Percentiles rank a stretch among this genome's conserved stretches.
phyloP scores from a whole-genome alignment of 768 basidiomycete species.

The Collybia nuda region DNA sequence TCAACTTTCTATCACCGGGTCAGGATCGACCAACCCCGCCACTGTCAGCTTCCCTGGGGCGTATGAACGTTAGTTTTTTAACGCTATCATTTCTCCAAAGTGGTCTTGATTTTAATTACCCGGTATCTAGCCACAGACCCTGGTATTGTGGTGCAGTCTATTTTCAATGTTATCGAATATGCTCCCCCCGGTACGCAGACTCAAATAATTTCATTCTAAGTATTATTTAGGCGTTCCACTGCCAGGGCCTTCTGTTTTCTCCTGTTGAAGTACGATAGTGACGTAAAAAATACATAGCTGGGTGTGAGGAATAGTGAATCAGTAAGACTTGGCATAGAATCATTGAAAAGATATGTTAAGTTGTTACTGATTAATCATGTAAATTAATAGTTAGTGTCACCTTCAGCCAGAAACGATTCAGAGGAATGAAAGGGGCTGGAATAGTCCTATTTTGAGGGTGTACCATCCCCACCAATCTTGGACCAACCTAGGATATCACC shows the following conservation, averaged over 20 bases:
- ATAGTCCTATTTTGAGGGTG: too few species aligned
- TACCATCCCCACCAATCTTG: conserved; percentile 15
- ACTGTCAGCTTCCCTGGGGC: conserved; percentile 6
- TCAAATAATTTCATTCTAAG: not conserved
- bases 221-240: too few species aligned
- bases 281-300: too few species aligned
- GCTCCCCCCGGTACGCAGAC: conserved; percentile 9
- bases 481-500: conserved; percentile 66
- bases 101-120: not conserved
- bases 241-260: conserved; percentile 29
- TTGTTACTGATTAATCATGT: too few species aligned
- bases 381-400: too few species aligned
- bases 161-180: conserved; percentile 23
- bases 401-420: conserved; percentile 29
- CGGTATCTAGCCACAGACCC: conserved; percentile 21
- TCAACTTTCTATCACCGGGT: conserved; percentile 11
- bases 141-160: conserved; percentile 27
- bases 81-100: not conserved
- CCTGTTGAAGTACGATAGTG: conserved; percentile 18
- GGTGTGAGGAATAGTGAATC: too few species aligned
- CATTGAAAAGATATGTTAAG: too few species aligned
- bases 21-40: conserved; percentile 2
- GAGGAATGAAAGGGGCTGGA: conserved; percentile 83
- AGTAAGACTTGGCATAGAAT: too few species aligned
- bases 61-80: not conserved